Percentiles rank a stretch among this genome's conserved stretches.
Evolutionary conservation across 495 filamentous ascomycete genomes (phyloP).

Genomic region (Hypoxylon crocopeplum): DNA sequence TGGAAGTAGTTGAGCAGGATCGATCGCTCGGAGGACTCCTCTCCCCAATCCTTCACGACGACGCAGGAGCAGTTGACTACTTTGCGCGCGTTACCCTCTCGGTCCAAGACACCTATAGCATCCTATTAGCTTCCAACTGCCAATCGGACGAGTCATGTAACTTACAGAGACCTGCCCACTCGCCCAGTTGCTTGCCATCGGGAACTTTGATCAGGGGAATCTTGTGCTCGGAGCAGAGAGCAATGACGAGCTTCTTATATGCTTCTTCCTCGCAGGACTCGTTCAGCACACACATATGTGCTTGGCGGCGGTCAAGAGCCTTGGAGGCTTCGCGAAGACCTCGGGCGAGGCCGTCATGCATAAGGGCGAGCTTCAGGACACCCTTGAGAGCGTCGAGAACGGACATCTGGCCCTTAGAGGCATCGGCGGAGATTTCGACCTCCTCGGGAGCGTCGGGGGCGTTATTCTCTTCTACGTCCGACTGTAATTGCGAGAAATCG

Average conservation of each 20-base stretch:
- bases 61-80: constrained; percentile 99
- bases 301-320: constrained; percentile 95
- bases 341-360: constrained; percentile 98
- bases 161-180: constrained; percentile 99
- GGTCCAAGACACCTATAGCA: constrained; percentile 86
- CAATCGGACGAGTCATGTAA: constrained; percentile 31
- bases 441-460: constrained; percentile 80
- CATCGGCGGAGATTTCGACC: constrained; percentile 90
- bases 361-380: constrained; percentile 95
- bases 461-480: constrained; percentile 79
- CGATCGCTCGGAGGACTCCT: constrained; percentile 96
- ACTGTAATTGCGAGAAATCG: constrained; percentile 45
- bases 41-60: constrained; percentile 98
- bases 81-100: constrained; percentile 98
- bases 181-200: constrained; percentile 98
- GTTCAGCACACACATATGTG: constrained; percentile 99
- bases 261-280: constrained; percentile 99
- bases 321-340: constrained; percentile 97
- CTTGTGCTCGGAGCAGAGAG: constrained; percentile 97
- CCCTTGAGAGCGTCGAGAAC: constrained; percentile 97
- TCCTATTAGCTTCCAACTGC: constrained; percentile 20
- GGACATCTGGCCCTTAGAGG: constrained; percentile 91
- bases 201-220: constrained; percentile 99
- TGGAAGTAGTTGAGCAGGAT: constrained; percentile 99
- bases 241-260: constrained; percentile 99